Conservation (phyloP, 768 basidiomycete genomes). For the Lanmaoa pseudosensibilis region DNA sequence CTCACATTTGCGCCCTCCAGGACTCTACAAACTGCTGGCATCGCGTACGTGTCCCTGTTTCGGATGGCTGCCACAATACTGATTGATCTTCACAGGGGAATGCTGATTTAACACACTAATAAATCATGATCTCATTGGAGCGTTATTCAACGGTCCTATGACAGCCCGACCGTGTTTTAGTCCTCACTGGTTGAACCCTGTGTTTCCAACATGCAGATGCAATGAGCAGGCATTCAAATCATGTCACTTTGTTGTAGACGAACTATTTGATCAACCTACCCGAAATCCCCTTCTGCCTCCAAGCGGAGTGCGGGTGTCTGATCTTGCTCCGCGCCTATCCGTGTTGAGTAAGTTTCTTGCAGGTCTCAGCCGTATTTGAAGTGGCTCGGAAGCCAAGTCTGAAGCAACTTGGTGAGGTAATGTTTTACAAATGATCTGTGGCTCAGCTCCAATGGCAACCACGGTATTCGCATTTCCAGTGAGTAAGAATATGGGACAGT, state of each 20-base stretch:
- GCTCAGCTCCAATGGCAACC: background rate
- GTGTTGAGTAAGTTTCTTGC: background rate
- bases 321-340: background rate
- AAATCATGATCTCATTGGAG: background rate
- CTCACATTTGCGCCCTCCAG: conserved; percentile 15
- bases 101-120: conserved; percentile 42
- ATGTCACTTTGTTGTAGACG: background rate
- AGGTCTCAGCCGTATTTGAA: background rate
- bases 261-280: background rate
- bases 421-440: background rate
- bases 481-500: background rate
- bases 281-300: background rate
- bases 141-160: background rate
- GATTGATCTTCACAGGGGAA: conserved; percentile 40
- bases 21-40: conserved; percentile 58
- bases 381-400: background rate
- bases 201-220: background rate
- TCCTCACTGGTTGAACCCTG: background rate
- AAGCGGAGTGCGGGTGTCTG: background rate
- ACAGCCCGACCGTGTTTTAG: background rate
- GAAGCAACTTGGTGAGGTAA: background rate
- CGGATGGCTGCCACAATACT: background rate
- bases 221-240: background rate
- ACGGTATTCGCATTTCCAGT: background rate
- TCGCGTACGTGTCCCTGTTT: conserved; percentile 45